phyloP scores from a whole-genome alignment of 495 filamentous ascomycete genomes.

The Neurospora sp. region DNA sequence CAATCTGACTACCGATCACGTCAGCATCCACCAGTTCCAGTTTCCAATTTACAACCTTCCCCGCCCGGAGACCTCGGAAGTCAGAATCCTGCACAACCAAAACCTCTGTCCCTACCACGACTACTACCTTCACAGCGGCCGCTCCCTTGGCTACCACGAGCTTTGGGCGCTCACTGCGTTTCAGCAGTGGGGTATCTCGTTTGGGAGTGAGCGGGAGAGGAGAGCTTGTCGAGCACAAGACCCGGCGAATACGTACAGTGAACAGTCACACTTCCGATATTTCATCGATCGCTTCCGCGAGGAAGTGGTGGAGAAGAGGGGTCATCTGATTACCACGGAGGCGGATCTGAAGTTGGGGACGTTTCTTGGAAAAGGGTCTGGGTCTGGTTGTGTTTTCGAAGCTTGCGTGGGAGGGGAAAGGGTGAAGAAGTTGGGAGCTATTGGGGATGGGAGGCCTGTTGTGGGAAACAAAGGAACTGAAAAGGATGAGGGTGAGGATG shows the following conservation, averaged over 20 bases:
- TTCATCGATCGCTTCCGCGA: background rate
- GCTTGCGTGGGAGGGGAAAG: no score
- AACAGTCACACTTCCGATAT: background rate
- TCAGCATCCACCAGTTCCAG: background rate
- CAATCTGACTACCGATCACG: background rate
- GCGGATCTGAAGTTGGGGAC: background rate
- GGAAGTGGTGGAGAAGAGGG: constrained; percentile 3
- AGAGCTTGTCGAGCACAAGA: no score
- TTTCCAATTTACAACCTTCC: background rate
- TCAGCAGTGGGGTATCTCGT: background rate
- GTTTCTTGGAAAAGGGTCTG: constrained; percentile 1
- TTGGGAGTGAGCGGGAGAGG: background rate
- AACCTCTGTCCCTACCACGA: background rate
- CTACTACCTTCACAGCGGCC: background rate
- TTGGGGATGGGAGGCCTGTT: background rate
- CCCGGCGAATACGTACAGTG: no score
- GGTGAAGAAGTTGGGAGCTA: background rate
- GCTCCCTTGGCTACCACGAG: background rate
- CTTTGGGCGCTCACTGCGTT: background rate
- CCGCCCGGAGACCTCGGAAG: background rate
- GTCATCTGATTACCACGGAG: background rate
- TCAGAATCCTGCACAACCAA: background rate
- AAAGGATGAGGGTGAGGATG: background rate
- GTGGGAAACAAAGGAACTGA: background rate
- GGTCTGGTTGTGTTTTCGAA: background rate